Base-by-base conservation (phyloP, 108 stramenopile genomes). In the Aurantiochytrium sp. region DNA sequence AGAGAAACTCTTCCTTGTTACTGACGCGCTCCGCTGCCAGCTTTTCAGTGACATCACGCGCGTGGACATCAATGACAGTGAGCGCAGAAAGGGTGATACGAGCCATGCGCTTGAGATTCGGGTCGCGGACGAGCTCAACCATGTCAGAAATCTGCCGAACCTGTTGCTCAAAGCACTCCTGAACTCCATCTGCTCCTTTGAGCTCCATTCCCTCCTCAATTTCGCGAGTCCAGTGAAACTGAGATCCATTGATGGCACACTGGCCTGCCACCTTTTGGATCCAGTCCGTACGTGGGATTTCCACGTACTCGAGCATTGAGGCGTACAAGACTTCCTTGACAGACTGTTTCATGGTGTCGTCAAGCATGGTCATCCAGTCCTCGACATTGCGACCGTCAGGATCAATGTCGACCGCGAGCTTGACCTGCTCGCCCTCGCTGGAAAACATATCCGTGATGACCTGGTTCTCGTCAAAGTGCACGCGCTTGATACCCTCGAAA, bases 1-100 rank as follows among this genome's bases (percentile, higher is more conserved):
- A 94, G 19, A 73, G 16, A 45, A 92, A 93, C 23, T 91, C 93
- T 35, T 60, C 91, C 90, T 88, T 92, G 49, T 58, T 88, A 4
- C 45, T 59, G 25, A 94, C 93, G 5, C 73, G 83, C 23, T 93
- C 92, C 44, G 92, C 88, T 23, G 91, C 91, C 35, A 94, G 89
- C 49, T 92, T 92, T 12, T 73, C 60, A 90, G 92, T 94, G n/a
- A 94, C 95, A 49, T 95, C 95, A 19, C 95, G 91, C 35, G 94
- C 94, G 88, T 95, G 94, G 55, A 95, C 95, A 60, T 95, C 95
- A 35, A 95, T 94, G 59, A 94, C 94, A 25, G 94, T 94, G 44
- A 95, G 92, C 4, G 95, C 95, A 42, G 93, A 93, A 35, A 94
- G 91, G 42, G 92, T 92, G 58, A 73, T 92, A 18, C 95, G 88